These are phyloP conservation scores for Starmerella ratchasimensis DNA, from an alignment of 805 yeast species.

Conservation along the genomic window DNA sequence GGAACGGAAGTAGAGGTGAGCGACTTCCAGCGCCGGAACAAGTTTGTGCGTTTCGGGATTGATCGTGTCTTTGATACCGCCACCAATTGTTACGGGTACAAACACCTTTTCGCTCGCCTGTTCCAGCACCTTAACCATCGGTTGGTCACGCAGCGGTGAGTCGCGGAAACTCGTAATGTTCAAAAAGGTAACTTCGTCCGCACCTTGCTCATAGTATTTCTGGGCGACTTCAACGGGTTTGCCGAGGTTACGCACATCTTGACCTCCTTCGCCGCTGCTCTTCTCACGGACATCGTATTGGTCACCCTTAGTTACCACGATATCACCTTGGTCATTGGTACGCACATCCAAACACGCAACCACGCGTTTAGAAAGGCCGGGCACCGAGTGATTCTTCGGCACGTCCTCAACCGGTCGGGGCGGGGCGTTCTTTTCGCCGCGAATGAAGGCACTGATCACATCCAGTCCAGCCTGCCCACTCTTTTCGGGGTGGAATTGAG, in stretches of 20 bases:
- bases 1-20: slow-evolving; percentile 78
- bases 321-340: slow-evolving; percentile 82
- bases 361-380: slow-evolving; percentile 74
- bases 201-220: slow-evolving; percentile 83
- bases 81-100: slow-evolving; percentile 96
- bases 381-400: not conserved
- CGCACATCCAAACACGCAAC: slow-evolving; percentile 98
- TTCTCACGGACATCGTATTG: slow-evolving; percentile 94
- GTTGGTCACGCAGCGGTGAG: slow-evolving; percentile 83
- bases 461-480: slow-evolving; percentile 82
- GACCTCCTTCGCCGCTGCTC: slow-evolving; percentile 29
- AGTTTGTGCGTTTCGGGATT: slow-evolving; percentile 66
- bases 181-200: slow-evolving; percentile 90
- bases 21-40: slow-evolving; percentile 80
- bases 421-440: slow-evolving; percentile 27
- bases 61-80: slow-evolving; percentile 83
- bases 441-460: slow-evolving; percentile 59
- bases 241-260: slow-evolving; percentile 72
- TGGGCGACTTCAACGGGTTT: slow-evolving; percentile 93
- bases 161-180: slow-evolving; percentile 93
- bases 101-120: slow-evolving; percentile 78
- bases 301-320: slow-evolving; percentile 97
- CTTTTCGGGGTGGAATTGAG: slow-evolving; percentile 99
- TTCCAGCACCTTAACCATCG: slow-evolving; percentile 83
- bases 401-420: not conserved